These are phyloP conservation scores for Solanum paucissectum DNA, from an alignment of 257 asterid species.

Conservation along the genomic window DNA sequence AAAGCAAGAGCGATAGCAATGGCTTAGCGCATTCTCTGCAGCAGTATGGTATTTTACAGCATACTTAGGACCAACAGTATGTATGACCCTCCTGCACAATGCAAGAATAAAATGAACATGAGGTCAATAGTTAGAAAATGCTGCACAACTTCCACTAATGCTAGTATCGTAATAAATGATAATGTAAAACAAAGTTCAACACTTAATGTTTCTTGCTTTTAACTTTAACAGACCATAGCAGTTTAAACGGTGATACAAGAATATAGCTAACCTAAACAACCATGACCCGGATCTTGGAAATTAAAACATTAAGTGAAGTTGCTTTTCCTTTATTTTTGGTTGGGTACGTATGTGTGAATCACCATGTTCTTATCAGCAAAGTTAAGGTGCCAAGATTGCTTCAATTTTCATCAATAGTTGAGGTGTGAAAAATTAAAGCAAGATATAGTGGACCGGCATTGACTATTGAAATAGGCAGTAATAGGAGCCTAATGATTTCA, in stretches of 20 bases:
- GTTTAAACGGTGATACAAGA: background rate
- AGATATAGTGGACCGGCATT: background rate
- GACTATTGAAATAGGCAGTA: background rate
- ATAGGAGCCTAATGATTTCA: background rate
- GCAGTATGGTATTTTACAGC: conserved; percentile 96
- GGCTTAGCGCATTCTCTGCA: conserved; percentile 96
- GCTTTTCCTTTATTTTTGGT: background rate
- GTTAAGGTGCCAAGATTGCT: background rate
- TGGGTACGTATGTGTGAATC: background rate
- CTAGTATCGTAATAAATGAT: background rate
- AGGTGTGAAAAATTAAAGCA: background rate
- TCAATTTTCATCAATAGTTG: background rate
- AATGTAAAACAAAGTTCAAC: background rate
- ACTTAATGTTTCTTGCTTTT: background rate
- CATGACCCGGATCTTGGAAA: background rate
- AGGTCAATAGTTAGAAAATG: background rate
- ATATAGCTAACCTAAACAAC: background rate
- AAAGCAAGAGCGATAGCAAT: conserved; percentile 62
- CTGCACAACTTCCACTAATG: background rate
- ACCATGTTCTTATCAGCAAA: background rate
- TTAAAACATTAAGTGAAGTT: background rate
- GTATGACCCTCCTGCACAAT: conserved; percentile 80
- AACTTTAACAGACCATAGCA: background rate
- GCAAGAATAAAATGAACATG: conserved; percentile 1
- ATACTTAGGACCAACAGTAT: conserved; percentile 97